phyloP scores from a whole-genome alignment of 257 asterid genomes.

The Solanum neorickii region DNA sequence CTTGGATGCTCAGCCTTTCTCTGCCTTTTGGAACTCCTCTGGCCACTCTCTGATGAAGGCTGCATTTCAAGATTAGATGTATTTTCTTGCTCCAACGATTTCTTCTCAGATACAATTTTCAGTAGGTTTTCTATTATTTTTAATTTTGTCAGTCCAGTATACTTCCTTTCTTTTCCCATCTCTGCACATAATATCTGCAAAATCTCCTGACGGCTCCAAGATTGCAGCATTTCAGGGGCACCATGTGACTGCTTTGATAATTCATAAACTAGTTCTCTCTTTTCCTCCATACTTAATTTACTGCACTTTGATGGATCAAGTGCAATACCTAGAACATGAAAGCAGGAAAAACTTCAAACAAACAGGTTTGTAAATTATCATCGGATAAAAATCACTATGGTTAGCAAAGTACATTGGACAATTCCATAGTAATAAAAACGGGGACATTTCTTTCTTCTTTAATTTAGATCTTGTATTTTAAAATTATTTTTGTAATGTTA shows the following conservation, averaged over 20 bases:
- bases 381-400: not conserved
- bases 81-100: conserved; percentile 25
- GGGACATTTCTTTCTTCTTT: not conserved
- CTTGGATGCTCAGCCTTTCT: conserved; percentile 46
- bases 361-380: not conserved
- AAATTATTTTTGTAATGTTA: not conserved
- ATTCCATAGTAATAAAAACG: not conserved
- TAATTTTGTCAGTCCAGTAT: conserved; percentile 80
- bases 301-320: conserved; percentile 65
- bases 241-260: conserved; percentile 60
- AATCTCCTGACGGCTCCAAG: conserved; percentile 94
- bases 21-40: conserved; percentile 58
- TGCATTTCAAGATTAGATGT: conserved; percentile 22
- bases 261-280: conserved; percentile 65
- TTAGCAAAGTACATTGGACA: not conserved
- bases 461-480: not conserved
- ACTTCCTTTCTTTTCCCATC: conserved; percentile 93
- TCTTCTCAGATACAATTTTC: conserved; percentile 61
- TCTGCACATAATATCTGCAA: conserved; percentile 85
- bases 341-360: not conserved
- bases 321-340: conserved; percentile 35
- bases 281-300: conserved; percentile 71
- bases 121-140: conserved; percentile 77
- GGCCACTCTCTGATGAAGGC: conserved; percentile 31
- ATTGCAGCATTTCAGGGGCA: conserved; percentile 64